phyloP scores from a whole-genome alignment of 805 yeast species.

The Metschnikowia aberdeeniae region DNA sequence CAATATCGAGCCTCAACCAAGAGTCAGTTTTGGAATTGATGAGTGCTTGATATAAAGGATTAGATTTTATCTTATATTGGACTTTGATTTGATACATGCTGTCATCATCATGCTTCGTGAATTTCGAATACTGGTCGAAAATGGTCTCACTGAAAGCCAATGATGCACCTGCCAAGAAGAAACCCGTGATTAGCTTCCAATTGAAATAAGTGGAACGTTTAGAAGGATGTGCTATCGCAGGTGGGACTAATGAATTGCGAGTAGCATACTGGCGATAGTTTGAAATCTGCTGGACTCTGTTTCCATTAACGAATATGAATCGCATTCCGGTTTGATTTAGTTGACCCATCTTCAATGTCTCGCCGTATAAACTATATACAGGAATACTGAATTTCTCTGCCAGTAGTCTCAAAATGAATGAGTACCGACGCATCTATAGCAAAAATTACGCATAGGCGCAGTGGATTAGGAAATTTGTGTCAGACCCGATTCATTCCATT shows the following conservation, averaged over 20 bases:
- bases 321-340: neutral
- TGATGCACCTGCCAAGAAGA: slow-evolving; percentile 30
- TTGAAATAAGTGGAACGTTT: slow-evolving; percentile 9
- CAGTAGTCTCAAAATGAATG: too few relatives aligned
- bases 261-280: neutral
- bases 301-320: neutral
- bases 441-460: too few relatives aligned
- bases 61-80: slow-evolving; percentile 43
- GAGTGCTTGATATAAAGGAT: slow-evolving; percentile 52
- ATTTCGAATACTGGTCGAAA: slow-evolving; percentile 28
- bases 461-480: too few relatives aligned
- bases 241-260: neutral
- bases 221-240: neutral
- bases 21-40: slow-evolving; percentile 17
- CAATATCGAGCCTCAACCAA: neutral
- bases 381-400: too few relatives aligned
- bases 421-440: too few relatives aligned
- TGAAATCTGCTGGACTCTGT: neutral
- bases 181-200: slow-evolving; percentile 17
- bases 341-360: too few relatives aligned
- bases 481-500: too few relatives aligned
- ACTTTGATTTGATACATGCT: slow-evolving; percentile 35
- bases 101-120: slow-evolving; percentile 19
- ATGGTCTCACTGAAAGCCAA: slow-evolving; percentile 32
- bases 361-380: too few relatives aligned